A percentile compares a stretch with the other conserved stretches of the same genome.
These are phyloP conservation scores for Neospora caninum DNA, from an alignment of 169 alveolate species.

Conservation along the genomic window DNA sequence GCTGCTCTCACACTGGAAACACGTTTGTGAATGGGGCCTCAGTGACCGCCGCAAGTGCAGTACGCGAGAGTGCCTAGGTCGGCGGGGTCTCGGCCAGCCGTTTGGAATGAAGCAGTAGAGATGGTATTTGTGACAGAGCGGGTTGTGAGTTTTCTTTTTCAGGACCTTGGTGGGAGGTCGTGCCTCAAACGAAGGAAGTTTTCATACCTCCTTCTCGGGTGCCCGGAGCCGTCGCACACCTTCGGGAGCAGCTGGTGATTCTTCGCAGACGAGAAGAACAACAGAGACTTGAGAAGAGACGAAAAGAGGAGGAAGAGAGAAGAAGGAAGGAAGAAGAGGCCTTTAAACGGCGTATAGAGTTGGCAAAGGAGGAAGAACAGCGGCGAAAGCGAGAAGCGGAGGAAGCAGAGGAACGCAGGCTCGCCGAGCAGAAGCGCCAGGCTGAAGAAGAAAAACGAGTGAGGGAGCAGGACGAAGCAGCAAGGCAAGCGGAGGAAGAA, in stretches of 20 bases:
- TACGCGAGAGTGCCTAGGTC: too few relatives aligned
- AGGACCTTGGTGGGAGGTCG: constrained; percentile 39
- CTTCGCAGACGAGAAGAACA: neutral
- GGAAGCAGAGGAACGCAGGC: constrained; percentile 18
- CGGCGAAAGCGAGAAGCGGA: constrained; percentile 34
- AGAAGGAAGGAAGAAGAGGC: constrained; percentile 9
- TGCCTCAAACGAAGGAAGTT: constrained; percentile 5
- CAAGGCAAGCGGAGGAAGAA: neutral
- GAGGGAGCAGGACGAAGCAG: neutral
- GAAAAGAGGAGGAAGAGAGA: neutral
- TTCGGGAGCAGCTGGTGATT: neutral
- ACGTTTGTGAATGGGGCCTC: too few relatives aligned
- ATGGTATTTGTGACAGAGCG: too few relatives aligned
- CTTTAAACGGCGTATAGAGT: constrained; percentile 5
- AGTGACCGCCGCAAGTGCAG: too few relatives aligned
- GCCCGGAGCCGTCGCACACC: constrained; percentile 9
- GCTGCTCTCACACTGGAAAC: too few relatives aligned
- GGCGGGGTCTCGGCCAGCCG: too few relatives aligned
- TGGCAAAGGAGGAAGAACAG: constrained; percentile 10
- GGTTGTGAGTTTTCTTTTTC: neutral
- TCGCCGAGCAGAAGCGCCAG: neutral
- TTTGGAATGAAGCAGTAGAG: too few relatives aligned
- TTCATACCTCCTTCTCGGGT: neutral
- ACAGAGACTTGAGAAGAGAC: neutral
- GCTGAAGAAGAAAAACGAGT: neutral